Evolutionary conservation across 352 stramenopile genomes (phyloP), one percentile per base, ranked within the genome.

Genomic region (Halophytophthora polymorphica): DNA sequence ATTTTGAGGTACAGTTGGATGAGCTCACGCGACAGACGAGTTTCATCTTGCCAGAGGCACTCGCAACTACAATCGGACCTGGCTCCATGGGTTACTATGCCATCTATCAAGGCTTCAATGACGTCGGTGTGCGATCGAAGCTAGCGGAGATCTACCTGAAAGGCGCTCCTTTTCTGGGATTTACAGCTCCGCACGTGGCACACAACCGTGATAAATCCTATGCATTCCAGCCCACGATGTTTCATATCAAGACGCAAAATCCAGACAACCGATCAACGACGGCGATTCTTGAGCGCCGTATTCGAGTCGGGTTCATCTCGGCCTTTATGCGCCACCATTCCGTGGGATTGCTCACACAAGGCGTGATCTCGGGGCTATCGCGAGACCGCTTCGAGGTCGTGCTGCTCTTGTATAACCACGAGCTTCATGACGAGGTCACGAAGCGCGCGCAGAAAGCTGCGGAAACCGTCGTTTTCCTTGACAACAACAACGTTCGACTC

Each of bases 51-150:
- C 41, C 29, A 1, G 13, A 38, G 2, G 53, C 75, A 19, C 64
- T 58, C 2, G 12, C 71, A 2, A 21, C 43, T 15, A 69, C 63
- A 1, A 52, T 57, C 11, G 67, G 56, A 28, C 51, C 48, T 42
- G 76, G 73, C 12, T 65, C 64, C 1, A 66, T 86, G 45, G 76
- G 73, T 1, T 90, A 88, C 51, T 86, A 86, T 42, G 65, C 79
- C 14, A 66, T 86, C 40, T 88, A 88, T 46, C 64, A 85, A 45
- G 79, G 69, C 18, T 50, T 51, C 18, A 45, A 70, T 31, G 72
- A 90, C 56, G 52, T 66, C 7, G 43, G n/a, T 0, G 43, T 82
- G n/a, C 66, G 76, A 1, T 45, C 48, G 2, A 39, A 66, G n/a
- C 60, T 86, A 1, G 73, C 76, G 0, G 43, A 50, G 10, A 63